These are phyloP conservation scores for Suillus fuscotomentosus DNA, from an alignment of 768 basidiomycete species.

Conservation along the genomic window DNA sequence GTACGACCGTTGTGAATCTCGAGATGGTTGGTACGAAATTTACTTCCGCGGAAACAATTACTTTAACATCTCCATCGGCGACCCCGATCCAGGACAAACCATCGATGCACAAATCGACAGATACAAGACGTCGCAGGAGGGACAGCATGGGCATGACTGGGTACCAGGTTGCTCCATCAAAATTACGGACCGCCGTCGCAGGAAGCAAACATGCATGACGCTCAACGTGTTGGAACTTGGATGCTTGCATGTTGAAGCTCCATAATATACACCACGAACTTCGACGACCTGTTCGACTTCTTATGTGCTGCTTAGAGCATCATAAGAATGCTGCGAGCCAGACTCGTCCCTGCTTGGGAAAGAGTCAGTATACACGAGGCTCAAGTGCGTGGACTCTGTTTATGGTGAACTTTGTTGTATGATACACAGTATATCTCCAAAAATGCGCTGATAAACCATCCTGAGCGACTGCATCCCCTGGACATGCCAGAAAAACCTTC, in stretches of 20 bases:
- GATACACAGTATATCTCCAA: not conserved
- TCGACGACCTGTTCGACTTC: not conserved
- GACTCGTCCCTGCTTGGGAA: not conserved
- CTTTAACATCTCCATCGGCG: not conserved
- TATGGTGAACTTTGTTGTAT: not conserved
- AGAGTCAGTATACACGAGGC: not conserved
- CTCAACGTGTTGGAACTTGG: not conserved
- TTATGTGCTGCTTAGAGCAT: not conserved
- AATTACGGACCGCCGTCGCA: not conserved
- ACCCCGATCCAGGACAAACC: not conserved
- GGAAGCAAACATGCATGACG: not conserved
- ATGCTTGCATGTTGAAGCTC: not conserved
- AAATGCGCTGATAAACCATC: not conserved
- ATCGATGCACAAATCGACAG: not conserved
- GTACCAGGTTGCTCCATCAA: constrained; percentile 11
- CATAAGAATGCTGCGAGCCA: not conserved
- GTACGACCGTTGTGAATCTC: not conserved
- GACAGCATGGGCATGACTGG: constrained; percentile 11
- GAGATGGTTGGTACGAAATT: not conserved
- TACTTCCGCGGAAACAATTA: constrained; percentile 4
- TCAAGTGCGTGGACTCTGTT: not conserved
- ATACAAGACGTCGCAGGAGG: not conserved
- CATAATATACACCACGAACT: not conserved
- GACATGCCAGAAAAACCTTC: not conserved
- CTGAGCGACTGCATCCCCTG: not conserved